Conservation (phyloP, 2,329 filamentous ascomycete genomes). For the Atkinsonella texensis region DNA sequence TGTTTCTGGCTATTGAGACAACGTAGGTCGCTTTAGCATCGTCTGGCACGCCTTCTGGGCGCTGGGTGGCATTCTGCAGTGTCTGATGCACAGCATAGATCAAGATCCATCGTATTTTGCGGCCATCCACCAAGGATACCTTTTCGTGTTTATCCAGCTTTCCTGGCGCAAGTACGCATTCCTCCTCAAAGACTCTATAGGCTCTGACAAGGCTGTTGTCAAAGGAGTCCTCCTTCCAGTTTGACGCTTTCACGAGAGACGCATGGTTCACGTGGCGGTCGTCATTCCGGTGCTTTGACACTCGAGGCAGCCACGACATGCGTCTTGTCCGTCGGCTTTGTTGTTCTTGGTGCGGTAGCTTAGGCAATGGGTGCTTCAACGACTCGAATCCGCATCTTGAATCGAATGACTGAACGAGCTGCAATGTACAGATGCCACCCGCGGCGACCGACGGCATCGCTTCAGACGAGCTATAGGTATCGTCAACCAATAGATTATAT, state of each 20-base stretch:
- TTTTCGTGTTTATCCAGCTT: conserved; percentile 46
- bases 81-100: conserved; percentile 64
- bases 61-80: conserved; percentile 50
- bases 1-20: conserved; percentile 29
- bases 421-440: conserved; percentile 58
- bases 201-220: conserved; percentile 50
- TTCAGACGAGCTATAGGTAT: conserved; percentile 35
- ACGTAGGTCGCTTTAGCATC: conserved; percentile 45
- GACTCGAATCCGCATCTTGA: conserved; percentile 43
- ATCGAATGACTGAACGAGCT: conserved; percentile 58
- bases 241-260: conserved; percentile 40
- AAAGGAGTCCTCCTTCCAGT: conserved; percentile 27
- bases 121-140: conserved; percentile 46
- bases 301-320: conserved; percentile 28
- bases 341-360: conserved; percentile 41
- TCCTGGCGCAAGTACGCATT: conserved; percentile 34
- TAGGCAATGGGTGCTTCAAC: conserved; percentile 53
- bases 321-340: conserved; percentile 18
- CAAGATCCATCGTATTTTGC: conserved; percentile 68
- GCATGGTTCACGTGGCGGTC: conserved; percentile 37
- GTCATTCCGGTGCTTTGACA: conserved; percentile 33
- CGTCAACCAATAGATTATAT: conserved; percentile 60
- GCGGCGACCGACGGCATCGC: conserved; percentile 41
- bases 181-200: conserved; percentile 59
- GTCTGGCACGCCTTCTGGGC: conserved; percentile 50